Evolutionary conservation across 129 eudicot species (phyloP), one percentile per base, ranked within the genome.

Genomic region (Centella asiatica): DNA sequence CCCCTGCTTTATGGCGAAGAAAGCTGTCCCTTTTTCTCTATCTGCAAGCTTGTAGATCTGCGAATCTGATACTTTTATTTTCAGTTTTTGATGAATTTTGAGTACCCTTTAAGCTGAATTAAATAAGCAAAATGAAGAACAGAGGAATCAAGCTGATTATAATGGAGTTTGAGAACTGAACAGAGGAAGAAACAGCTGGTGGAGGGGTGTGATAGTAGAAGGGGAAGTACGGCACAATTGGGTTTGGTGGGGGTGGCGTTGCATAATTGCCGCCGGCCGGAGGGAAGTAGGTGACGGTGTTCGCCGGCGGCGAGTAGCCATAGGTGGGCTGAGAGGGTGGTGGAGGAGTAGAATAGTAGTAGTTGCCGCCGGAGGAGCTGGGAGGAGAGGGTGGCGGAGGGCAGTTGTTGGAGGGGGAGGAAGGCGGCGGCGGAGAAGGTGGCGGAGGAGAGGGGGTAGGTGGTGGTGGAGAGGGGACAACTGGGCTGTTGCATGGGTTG

Each of bases 211-310:
- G 69, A 18, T 79, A 87, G 82, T 86, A 90, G 29, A 56, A 90
- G 1, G 98, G 98, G 45, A 79, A 90, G 73, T 90, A 90, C 11
- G 98, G 95, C 58, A 90, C 89, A 65, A 90, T 90, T 25, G 98
- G 98, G 78, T 90, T 90, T 5, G 98, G 95, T 12, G 98, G 90
- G 44, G 85, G 82, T 27, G 98, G 95, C 13, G 83, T 74, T 10
- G 87, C 77, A 64, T 72, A 75, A 27, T 34, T 72, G 11, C 32
- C 33, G 15, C 42, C 67, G n/a, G 75, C 78, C 36, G 85, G 81
- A 5, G 71, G 70, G 15, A 44, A 70, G 71, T 70, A 72, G 57
- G 20, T 48, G 20, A 59, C 69, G 67, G 29, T 50, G 81, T 72
- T 52, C 5, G 6, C 18, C n/a, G 88, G 71, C 19, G 90, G 83